Conservation (phyloP, 2,329 filamentous ascomycete genomes). For the Verticillium longisporum region DNA sequence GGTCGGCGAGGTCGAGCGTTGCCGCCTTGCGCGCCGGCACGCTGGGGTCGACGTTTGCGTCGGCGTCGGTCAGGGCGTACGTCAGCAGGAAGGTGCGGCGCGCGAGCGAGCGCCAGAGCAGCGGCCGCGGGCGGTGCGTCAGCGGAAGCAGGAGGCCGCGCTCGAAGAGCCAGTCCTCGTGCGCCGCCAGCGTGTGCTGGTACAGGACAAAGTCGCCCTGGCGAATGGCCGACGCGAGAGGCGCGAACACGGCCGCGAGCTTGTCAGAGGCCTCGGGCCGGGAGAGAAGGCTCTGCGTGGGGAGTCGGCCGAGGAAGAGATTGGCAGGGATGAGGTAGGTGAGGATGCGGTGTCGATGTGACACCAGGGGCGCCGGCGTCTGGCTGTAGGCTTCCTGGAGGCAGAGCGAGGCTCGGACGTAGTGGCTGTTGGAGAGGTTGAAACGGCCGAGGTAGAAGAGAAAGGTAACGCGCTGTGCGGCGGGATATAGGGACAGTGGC, state of each 20-base stretch:
- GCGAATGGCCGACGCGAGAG: slow-evolving; percentile 65
- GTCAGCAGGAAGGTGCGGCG: slow-evolving; percentile 72
- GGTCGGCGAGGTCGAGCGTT: slow-evolving; percentile 64
- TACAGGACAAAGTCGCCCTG: slow-evolving; percentile 70
- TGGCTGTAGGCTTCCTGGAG: slow-evolving; percentile 76
- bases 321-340: slow-evolving; percentile 79
- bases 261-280: slow-evolving; percentile 61
- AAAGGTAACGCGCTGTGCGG: slow-evolving; percentile 81
- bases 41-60: slow-evolving; percentile 23
- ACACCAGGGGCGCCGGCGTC: slow-evolving; percentile 51
- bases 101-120: slow-evolving; percentile 78
- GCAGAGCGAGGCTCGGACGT: slow-evolving; percentile 66
- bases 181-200: slow-evolving; percentile 56
- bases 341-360: slow-evolving; percentile 73
- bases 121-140: slow-evolving; percentile 67
- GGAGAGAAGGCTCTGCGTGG: slow-evolving; percentile 57
- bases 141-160: slow-evolving; percentile 72
- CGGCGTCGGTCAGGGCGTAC: slow-evolving; percentile 59
- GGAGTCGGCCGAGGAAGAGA: slow-evolving; percentile 78
- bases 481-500: slow-evolving; percentile 74
- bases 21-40: slow-evolving; percentile 57
- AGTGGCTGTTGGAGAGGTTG: slow-evolving; percentile 79
- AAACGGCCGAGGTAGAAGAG: slow-evolving; percentile 93
- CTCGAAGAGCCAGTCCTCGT: slow-evolving; percentile 67
- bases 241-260: slow-evolving; percentile 60